Evolutionary conservation across 495 filamentous ascomycete species (phyloP).

Genomic region (Penicillium cosmopolitanum): DNA sequence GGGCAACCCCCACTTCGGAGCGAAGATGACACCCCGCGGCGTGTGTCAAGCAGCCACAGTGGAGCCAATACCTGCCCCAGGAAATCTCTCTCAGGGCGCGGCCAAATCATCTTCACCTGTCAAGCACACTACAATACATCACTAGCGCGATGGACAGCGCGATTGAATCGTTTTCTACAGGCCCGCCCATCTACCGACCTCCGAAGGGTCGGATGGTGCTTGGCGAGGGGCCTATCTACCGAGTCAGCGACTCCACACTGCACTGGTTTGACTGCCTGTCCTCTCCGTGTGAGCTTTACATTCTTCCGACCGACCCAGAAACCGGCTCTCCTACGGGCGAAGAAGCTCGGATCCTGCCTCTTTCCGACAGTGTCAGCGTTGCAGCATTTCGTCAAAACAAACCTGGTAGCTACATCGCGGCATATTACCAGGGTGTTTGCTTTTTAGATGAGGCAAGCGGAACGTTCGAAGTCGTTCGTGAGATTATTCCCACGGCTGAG

Average conservation of each 20-base stretch:
- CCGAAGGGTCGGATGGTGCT: constrained; percentile 29
- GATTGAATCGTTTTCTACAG: constrained; percentile 7
- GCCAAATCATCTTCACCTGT: not conserved
- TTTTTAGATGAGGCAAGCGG: constrained; percentile 30
- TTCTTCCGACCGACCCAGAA: constrained; percentile 26
- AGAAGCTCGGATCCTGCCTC: constrained; percentile 16
- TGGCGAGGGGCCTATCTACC: constrained; percentile 33
- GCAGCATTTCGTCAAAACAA: constrained; percentile 27
- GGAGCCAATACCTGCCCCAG: not conserved
- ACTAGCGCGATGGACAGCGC: not conserved
- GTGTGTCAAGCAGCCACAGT: constrained; percentile 1
- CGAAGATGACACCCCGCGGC: not conserved
- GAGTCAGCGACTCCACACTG: constrained; percentile 27
- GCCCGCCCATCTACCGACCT: constrained; percentile 31
- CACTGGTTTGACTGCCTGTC: constrained; percentile 36
- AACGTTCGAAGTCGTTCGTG: constrained; percentile 25
- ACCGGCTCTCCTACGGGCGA: constrained; percentile 18
- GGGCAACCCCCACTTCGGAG: not conserved
- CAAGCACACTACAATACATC: not conserved
- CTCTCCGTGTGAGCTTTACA: constrained; percentile 26
- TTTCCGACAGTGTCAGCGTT: constrained; percentile 29
- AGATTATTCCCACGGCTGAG: constrained; percentile 29
- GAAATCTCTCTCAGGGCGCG: not conserved
- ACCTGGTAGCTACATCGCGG: constrained; percentile 32
- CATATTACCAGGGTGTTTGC: constrained; percentile 33